Conservation (phyloP, 208 protist genomes). For the Hexamita inflata region DNA sequence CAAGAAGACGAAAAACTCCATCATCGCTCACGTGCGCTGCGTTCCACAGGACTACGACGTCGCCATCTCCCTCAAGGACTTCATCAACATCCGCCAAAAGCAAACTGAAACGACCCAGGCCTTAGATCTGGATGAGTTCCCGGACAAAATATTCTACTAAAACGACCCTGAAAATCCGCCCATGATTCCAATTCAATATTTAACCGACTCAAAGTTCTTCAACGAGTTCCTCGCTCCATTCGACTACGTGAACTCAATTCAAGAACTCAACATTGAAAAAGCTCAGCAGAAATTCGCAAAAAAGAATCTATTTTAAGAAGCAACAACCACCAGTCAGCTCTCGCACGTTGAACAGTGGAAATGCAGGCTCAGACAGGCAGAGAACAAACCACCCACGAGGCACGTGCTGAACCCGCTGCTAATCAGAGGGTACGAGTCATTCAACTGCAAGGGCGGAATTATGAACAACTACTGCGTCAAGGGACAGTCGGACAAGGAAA, state of each 20-base stretch:
- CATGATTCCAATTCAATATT: background rate
- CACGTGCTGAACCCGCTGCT: background rate
- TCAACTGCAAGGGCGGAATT: background rate
- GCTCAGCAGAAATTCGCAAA: background rate
- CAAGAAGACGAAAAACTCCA: background rate
- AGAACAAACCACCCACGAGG: background rate
- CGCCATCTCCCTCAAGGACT: background rate
- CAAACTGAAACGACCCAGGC: background rate
- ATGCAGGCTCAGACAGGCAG: background rate
- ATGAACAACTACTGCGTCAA: background rate
- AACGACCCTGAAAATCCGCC: background rate
- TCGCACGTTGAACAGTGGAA: too few species aligned
- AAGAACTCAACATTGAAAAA: slow-evolving; percentile 1
- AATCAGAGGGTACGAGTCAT: background rate
- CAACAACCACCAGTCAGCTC: too few species aligned
- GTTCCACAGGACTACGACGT: background rate
- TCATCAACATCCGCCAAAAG: background rate
- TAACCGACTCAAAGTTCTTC: slow-evolving; percentile 11
- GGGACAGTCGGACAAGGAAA: background rate
- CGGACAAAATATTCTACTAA: background rate
- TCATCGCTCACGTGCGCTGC: slow-evolving; percentile 1
- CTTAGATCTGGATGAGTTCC: background rate
- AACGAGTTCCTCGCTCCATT: slow-evolving; percentile 5
- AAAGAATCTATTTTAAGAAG: too few species aligned
- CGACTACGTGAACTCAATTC: slow-evolving; percentile 2